These are phyloP conservation scores for Collariella sp. DNA, from an alignment of 495 filamentous ascomycete species.

Conservation along the genomic window DNA sequence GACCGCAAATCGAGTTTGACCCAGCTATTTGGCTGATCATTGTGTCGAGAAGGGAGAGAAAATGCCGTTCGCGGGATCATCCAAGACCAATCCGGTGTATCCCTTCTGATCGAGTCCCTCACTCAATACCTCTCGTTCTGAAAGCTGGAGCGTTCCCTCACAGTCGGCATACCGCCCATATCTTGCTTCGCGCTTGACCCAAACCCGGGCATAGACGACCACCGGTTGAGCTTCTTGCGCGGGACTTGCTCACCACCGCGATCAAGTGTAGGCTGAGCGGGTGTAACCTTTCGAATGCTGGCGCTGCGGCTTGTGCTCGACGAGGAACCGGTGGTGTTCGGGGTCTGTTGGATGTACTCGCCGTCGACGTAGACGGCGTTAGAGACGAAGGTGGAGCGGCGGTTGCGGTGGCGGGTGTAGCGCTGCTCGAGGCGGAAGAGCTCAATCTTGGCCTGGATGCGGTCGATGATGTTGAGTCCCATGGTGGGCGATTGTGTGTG, in stretches of 20 bases:
- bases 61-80: neutral
- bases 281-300: neutral
- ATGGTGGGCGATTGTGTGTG: conserved; percentile 20
- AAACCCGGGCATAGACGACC: conserved; percentile 43
- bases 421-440: conserved; percentile 88
- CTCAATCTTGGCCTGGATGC: conserved; percentile 59
- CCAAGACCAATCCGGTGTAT: neutral
- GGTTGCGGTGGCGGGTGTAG: conserved; percentile 72
- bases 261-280: neutral
- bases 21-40: no score
- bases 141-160: conserved; percentile 12
- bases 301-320: conserved; percentile 19
- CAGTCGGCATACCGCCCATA: conserved; percentile 6
- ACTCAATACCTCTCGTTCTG: conserved; percentile 3
- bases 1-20: no score
- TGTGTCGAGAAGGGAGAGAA: no score
- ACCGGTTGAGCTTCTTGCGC: conserved; percentile 36
- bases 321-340: conserved; percentile 42
- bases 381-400: conserved; percentile 76
- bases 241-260: conserved; percentile 5
- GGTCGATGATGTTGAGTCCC: conserved; percentile 39
- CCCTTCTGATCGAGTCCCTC: neutral
- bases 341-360: conserved; percentile 70
- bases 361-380: conserved; percentile 86
- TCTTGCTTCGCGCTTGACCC: conserved; percentile 22